A percentile compares a stretch with the other conserved stretches of the same genome.
phyloP scores from a whole-genome alignment of 805 yeast species.

The Candida insectorum region DNA sequence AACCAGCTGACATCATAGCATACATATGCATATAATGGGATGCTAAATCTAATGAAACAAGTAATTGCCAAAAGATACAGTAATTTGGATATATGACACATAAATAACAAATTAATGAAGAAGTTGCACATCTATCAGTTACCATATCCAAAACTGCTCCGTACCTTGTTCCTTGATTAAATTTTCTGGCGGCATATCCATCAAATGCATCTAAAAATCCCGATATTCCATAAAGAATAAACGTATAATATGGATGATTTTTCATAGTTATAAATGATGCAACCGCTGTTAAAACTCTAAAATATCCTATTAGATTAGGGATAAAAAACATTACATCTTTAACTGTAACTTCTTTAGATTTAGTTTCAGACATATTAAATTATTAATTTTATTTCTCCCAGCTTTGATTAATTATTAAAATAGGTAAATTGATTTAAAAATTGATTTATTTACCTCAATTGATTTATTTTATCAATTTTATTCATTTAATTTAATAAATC shows the following conservation, averaged over 20 bases:
- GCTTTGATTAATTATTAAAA: too few species aligned
- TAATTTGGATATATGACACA: constrained; percentile 75
- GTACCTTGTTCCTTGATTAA: constrained; percentile 82
- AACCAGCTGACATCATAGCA: constrained; percentile 80
- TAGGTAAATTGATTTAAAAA: constrained; percentile 1
- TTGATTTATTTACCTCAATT: too few species aligned
- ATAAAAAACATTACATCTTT: constrained; percentile 69
- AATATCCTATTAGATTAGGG: constrained; percentile 89
- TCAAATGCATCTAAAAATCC: constrained; percentile 95
- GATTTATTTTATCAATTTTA: too few species aligned
- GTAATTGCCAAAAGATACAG: constrained; percentile 71
- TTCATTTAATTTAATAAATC: too few species aligned
- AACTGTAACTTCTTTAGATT: constrained; percentile 26
- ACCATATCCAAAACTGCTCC: constrained; percentile 99
- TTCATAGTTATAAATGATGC: constrained; percentile 80
- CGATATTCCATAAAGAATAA: constrained; percentile 75
- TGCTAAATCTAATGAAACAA: constrained; percentile 82
- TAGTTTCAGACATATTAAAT: not conserved
- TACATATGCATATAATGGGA: constrained; percentile 99
- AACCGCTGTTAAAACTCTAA: constrained; percentile 78
- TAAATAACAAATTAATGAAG: constrained; percentile 84
- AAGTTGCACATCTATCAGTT: constrained; percentile 95
- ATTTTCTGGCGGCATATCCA: constrained; percentile 90
- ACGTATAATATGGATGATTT: constrained; percentile 76
- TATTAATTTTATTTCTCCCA: constrained; percentile 1